Evolutionary conservation across 768 basidiomycete genomes (phyloP).

Genomic region (Termitomyces titanicus): DNA sequence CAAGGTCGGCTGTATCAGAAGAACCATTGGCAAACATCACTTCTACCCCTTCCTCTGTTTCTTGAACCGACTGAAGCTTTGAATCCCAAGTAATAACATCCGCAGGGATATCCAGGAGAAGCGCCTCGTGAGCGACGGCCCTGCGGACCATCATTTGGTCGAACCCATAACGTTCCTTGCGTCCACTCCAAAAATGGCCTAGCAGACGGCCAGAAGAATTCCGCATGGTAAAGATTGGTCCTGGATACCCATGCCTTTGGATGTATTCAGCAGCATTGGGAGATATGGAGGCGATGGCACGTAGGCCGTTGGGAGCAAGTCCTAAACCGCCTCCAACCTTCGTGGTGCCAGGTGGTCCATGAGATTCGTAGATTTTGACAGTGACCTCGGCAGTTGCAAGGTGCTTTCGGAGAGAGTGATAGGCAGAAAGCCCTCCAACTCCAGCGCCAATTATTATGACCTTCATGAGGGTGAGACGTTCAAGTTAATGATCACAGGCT

Average conservation of each 20-base stretch:
- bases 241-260: constrained; percentile 15
- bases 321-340: constrained; percentile 34
- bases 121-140: constrained; percentile 29
- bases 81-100: constrained; percentile 29
- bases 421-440: constrained; percentile 29
- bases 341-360: constrained; percentile 24
- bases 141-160: constrained; percentile 30
- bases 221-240: constrained; percentile 7
- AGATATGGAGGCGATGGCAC: constrained; percentile 28
- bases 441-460: constrained; percentile 33
- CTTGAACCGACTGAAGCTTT: constrained; percentile 24
- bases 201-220: constrained; percentile 33
- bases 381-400: constrained; percentile 13
- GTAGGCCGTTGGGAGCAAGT: constrained; percentile 35
- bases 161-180: constrained; percentile 28
- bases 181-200: constrained; percentile 24
- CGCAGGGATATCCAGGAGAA: constrained; percentile 25
- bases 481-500: no score
- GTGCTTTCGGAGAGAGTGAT: constrained; percentile 30
- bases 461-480: constrained; percentile 19
- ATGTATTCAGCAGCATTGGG: constrained; percentile 27
- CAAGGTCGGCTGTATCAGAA: constrained; percentile 29
- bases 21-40: constrained; percentile 28
- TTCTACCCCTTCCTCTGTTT: constrained; percentile 21
- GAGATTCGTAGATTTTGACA: constrained; percentile 29